These are phyloP conservation scores for Paraphysoderma sedebokerense DNA, from an alignment of 371 early-diverging fungal species.

Conservation along the genomic window DNA sequence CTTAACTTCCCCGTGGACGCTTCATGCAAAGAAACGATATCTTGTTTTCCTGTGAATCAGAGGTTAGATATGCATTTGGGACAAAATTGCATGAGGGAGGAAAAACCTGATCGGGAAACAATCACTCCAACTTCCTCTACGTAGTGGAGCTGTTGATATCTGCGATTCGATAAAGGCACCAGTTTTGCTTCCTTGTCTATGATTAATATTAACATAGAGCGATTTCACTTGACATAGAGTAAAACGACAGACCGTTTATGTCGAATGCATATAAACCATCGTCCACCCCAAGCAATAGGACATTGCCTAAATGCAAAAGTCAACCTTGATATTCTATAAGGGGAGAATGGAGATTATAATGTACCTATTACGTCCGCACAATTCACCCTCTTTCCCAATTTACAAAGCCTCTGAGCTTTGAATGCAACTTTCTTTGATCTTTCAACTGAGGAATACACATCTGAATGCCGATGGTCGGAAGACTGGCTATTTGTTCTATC, in stretches of 20 bases:
- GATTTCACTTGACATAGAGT: not conserved
- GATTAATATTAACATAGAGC: too few species aligned
- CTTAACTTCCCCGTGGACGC: conserved; percentile 9
- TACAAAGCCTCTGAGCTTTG: conserved; percentile 22
- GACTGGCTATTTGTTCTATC: conserved; percentile 1
- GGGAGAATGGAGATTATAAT: too few species aligned
- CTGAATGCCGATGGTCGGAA: not conserved
- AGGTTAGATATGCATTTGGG: too few species aligned
- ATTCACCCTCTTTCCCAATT: conserved; percentile 19
- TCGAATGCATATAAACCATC: conserved; percentile 27
- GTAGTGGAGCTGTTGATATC: conserved; percentile 21
- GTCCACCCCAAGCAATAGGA: conserved; percentile 25
- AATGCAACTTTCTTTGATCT: too few species aligned
- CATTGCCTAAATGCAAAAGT: too few species aligned
- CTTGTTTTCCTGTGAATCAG: too few species aligned
- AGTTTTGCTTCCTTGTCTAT: conserved; percentile 11
- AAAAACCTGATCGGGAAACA: conserved; percentile 28
- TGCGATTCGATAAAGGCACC: conserved; percentile 18
- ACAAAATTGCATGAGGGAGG: too few species aligned
- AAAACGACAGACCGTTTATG: conserved; percentile 8
- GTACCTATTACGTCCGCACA: conserved; percentile 26
- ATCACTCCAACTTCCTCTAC: conserved; percentile 17
- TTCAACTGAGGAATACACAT: too few species aligned
- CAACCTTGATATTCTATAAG: too few species aligned
- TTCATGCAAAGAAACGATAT: conserved; percentile 24